Evolutionary conservation across 2,329 filamentous ascomycete genomes (phyloP), one percentile per base, ranked within the genome.

Genomic region (Cercospora sojina): DNA sequence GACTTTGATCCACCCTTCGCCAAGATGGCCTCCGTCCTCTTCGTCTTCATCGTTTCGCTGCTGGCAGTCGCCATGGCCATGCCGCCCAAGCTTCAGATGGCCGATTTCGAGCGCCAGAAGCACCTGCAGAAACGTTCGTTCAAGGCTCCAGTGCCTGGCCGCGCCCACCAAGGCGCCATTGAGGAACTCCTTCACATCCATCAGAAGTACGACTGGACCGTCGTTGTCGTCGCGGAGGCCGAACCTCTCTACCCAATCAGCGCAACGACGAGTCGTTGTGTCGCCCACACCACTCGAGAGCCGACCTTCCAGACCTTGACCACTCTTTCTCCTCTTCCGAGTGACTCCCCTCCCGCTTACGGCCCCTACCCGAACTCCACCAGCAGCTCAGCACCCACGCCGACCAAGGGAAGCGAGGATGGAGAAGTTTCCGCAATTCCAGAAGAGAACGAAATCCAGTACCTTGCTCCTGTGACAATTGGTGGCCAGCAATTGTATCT

Each of bases 401-500:
- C 63, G 12, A 69, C 51, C 13, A 65, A 62, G 5, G 64, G 68
- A 20, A 62, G 29, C 3, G 72, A 71, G 32, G 68, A 67, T 5
- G 73, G 72, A 31, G 78, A 84, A 47, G 91, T 91, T 61, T 80
- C 85, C 31, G 88, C 89, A 61, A 88, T 85, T 29, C 87, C 89
- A 12, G 86, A 88, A 69, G 79, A 84, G 53, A 87, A 88, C 71
- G 90, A 91, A 73, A 82, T 86, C 57, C 87, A 91, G 66, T 93
- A 91, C 73, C 83, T 93, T 12, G 85, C 88, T 0, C 88, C 88
- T 0, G 87, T 92, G 61, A 84, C 76, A n/a, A 85, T 92, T 69
- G 90, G 90, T 67, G 88, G 87, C 5, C 90, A 92, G 79, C 84
- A 83, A 4, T 73, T 92, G 65, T 86, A 88, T 74, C 79, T 92